Percentiles rank a stretch among this genome's conserved stretches.
phyloP scores from a whole-genome alignment of 1,139 yeast genomes.

The Hyphopichia buzzinii region DNA sequence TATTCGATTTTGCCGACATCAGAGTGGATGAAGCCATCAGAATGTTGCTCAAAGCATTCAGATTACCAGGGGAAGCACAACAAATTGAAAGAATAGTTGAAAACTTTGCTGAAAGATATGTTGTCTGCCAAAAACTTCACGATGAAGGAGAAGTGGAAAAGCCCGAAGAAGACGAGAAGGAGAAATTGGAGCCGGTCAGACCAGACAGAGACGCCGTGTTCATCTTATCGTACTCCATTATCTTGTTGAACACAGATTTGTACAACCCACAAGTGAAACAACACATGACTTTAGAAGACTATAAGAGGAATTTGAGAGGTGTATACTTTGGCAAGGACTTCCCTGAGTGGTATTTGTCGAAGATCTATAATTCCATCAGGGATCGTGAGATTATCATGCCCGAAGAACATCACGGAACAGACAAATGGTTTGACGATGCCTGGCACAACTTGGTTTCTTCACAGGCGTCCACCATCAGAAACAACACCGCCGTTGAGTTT shows the following conservation, averaged over 20 bases:
- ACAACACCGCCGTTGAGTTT: slow-evolving; percentile 21
- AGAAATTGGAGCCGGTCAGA: slow-evolving; percentile 41
- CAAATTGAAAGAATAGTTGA: slow-evolving; percentile 93
- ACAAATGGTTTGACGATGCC: slow-evolving; percentile 87
- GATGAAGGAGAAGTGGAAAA: slow-evolving; percentile 13
- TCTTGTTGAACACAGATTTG: slow-evolving; percentile 74
- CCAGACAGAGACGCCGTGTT: slow-evolving; percentile 76
- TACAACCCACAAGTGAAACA: slow-evolving; percentile 78
- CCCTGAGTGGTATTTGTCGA: slow-evolving; percentile 81
- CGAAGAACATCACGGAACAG: slow-evolving; percentile 88
- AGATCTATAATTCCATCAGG: slow-evolving; percentile 75
- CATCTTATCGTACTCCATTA: slow-evolving; percentile 70
- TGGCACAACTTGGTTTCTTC: slow-evolving; percentile 83
- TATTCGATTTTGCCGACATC: slow-evolving; percentile 72
- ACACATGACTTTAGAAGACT: slow-evolving; percentile 86
- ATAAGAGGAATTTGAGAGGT: slow-evolving; percentile 76
- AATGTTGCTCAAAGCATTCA: slow-evolving; percentile 72
- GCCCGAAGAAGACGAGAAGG: slow-evolving; percentile 17
- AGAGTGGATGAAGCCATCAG: slow-evolving; percentile 94
- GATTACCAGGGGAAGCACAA: slow-evolving; percentile 97
- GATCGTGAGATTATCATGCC: slow-evolving; percentile 95
- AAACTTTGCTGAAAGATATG: slow-evolving; percentile 78
- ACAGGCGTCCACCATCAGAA: slow-evolving; percentile 24
- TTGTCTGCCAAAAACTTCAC: slow-evolving; percentile 48
- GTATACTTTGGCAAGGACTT: slow-evolving; percentile 75